Evolutionary conservation across 228 moss, liverwort and hornwort species (phyloP), one percentile per base, ranked within the genome.

Genomic region (Sphagnum fallax): DNA sequence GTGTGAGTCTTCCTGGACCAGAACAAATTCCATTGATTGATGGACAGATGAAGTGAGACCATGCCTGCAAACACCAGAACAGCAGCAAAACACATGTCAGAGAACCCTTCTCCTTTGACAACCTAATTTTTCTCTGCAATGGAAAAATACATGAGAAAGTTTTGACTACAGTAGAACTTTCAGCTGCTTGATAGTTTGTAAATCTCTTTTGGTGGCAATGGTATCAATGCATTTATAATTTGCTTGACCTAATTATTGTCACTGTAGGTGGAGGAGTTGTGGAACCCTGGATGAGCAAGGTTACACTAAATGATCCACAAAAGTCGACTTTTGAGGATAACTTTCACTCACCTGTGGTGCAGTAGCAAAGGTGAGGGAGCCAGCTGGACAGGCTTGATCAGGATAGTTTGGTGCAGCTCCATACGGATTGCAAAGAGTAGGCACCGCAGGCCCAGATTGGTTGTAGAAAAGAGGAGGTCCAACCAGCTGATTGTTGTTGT

Each of bases 401-500:
- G 67, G 0, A 64, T 76, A 85, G 11, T 78, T 69, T 0, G 85
- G 85, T 15, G 78, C 81, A 16, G 85, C 76, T 58, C 85, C 85
- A 47, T 85, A 85, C 8, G 74, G 66, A 4, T 74, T 77, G 79
- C 85, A 85, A 11, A 89, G 67, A 62, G 47, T 53, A 2, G 89
- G 86, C 4, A 89, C 83, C 6, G 73, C 8, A 5, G 89, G 86
- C 10, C 89, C 89, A 62, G 77, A 75, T 65, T 85, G 86, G 16
- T 89, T 89, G 74, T 81, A 89, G 18, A 62, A 83, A 8, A 69
- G 63, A 9, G 74, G 69, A 49, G 6, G 16, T 48, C 0, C 50
- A 47, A 16, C 70, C 69, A 4, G 6, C 16, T 13, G 67, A 66
- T 52, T 70, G 53, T 85, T 79, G 14, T 7, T 15, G 50, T 89